Base-by-base conservation (phyloP, 495 filamentous ascomycete species). In the Penicillium waksmanii region DNA sequence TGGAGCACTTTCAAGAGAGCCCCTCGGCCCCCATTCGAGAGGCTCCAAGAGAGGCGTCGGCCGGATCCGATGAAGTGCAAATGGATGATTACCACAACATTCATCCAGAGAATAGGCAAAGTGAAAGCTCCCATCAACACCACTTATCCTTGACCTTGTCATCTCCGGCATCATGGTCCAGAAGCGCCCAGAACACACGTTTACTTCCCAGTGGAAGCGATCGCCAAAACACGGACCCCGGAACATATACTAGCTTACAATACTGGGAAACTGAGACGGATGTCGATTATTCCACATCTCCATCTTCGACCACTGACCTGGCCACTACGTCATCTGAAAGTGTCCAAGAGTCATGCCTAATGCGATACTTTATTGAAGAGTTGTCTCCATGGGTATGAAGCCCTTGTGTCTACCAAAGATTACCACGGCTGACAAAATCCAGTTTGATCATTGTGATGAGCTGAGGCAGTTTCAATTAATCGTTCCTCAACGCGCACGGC, bases 381-480 rank as follows among this genome's bases (percentile, higher is more conserved):
- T 35, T 72, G 12, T 72, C 66, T 25, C 64, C 66, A n/a, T 69
- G 64, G 69, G 66, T 72, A 66, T 42, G 60, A 48, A 27, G 4
- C 9, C n/a, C 18, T 10, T 54, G 3, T 27, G 17, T 10, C n/a
- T 23, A 38, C 25, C 18, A 2, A 27, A 3, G 7, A 21, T 38
- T 12, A 1, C 3, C 17, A 17, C 6, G 27, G 44, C 8, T 61
- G 48, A 63, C 23, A 31, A 2, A 7, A 25, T 8, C 10, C 19
- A 72, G 69, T 72, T 72, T 49, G 69, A 72, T 35, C 62, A 66
- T 47, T 72, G 69, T 38, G 69, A 72, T 47, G 62, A 66, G 6
- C 44, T 25, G 35, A 53, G 56, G 17, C 66, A 72, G 36, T 72
- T 72, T 33, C 64, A 66, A 36, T 23, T 67, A 0, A 58, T 64